Evolutionary conservation across 2,329 filamentous ascomycete species (phyloP), one percentile per base, ranked within the genome.

Genomic region (Trichoderma simmonsii): DNA sequence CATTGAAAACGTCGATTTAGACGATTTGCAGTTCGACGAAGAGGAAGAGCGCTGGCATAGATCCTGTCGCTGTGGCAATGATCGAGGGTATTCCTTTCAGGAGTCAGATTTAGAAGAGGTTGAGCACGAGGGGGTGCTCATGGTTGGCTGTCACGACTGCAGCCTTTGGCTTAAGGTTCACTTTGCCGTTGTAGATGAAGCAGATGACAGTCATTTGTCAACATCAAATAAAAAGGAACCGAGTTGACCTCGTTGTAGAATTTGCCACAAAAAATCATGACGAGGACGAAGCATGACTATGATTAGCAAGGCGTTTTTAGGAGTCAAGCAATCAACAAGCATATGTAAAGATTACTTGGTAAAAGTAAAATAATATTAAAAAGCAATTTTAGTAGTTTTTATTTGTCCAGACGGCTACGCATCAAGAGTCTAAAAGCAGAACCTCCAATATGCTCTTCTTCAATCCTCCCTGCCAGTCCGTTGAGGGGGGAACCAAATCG

Each of bases 91-190:
- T 77, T 79, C 86, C 32, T 86, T 92, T 73, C 81, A 79, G 18
- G 90, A 92, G 79, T 80, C 79, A 9, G 89, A 92, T 77, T 81
- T 92, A 63, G 87, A 89, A 74, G 88, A 87, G 77, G 87, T 85
- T 51, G 85, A 83, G 60, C 86, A 88, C 65, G 83, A 87, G 73
- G 87, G 89, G 9, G 88, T 90, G 77, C 79, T 92, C 61, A 84
- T 91, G 78, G 89, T 92, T 54, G 90, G 88, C 12, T 92, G 90
- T 76, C 83, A 84, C 71, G 90, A 91, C 76, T 92, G 90, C 75
- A 92, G 90, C 77, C 81, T 92, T 60, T 92, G 89, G 89, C 79
- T 92, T 66, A 86, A 86, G 71, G 88, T 92, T 48, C 85, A 89
- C 65, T 92, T 91, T 82, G 88, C 87, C 9, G 84, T 90, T 15